Conservation (phyloP, 2,329 filamentous ascomycete genomes). For the Teratosphaeria zuluensis region DNA sequence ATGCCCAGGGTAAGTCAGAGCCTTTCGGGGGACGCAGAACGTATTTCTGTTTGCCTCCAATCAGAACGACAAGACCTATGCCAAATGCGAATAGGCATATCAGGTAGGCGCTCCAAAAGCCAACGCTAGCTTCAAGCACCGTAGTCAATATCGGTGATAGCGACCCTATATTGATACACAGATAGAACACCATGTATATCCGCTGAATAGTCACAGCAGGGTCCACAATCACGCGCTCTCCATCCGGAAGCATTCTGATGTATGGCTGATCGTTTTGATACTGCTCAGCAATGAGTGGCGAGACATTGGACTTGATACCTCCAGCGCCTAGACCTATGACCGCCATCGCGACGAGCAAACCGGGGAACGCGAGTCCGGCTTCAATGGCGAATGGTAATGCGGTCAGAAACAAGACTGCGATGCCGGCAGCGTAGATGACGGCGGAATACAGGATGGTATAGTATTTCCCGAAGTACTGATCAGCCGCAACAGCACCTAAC, state of each 20-base stretch:
- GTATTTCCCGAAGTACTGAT: conserved; percentile 60
- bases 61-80: conserved; percentile 48
- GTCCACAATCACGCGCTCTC: conserved; percentile 38
- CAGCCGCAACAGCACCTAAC: conserved; percentile 45
- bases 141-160: conserved; percentile 55
- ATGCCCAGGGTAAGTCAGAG: conserved; percentile 52
- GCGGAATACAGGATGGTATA: conserved; percentile 59
- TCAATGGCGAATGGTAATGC: conserved; percentile 55
- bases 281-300: conserved; percentile 40
- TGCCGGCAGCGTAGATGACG: conserved; percentile 54
- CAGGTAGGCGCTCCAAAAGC: conserved; percentile 55
- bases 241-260: conserved; percentile 30
- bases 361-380: conserved; percentile 47
- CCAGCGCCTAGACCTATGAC: conserved; percentile 66
- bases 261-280: conserved; percentile 30
- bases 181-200: conserved; percentile 55
- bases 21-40: conserved; percentile 53
- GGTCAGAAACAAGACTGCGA: conserved; percentile 55
- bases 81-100: conserved; percentile 45
- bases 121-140: conserved; percentile 56
- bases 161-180: conserved; percentile 62
- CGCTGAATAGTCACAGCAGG: conserved; percentile 37
- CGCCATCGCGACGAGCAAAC: conserved; percentile 54
- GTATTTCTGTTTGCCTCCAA: conserved; percentile 41
- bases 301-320: conserved; percentile 72